Evolutionary conservation across 768 basidiomycete genomes (phyloP), one percentile per base, ranked within the genome.

Genomic region (Amanita subjunquillea): DNA sequence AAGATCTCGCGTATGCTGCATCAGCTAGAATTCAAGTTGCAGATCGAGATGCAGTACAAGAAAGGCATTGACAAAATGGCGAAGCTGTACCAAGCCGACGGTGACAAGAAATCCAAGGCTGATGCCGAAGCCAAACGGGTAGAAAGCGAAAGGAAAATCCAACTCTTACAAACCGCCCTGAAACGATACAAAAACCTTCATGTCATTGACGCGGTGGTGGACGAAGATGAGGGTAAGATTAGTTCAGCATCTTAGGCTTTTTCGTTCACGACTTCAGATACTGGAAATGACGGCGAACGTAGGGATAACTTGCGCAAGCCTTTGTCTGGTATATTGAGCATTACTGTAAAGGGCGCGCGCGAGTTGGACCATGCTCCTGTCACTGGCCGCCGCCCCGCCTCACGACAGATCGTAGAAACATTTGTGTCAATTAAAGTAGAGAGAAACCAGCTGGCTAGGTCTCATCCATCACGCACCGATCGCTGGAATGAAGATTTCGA

Each of bases 11-110:
- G 82, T 59, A 97, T 98, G 94, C 81, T 98, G 47, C 94, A 97
- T 69, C 94, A 97, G 68, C 84, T 99, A 56, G 94, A 98, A 69
- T 99, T 97, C 80, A 99, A 99, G 72, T 83, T 97, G 51, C 91
- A 95, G 67, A 91, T 99, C 57, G 96, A 99, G 70, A 81, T 87
- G 72, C 93, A 98, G 70, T 97, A 97, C 75, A 95, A 94, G 75
- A 80, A 85, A 65, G 96, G 96, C 39, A 96, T 97, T 57, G 94
- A 98, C 71, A 97, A 97, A 74, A 99, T 99, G 96, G 89, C 86
- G 36, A 94, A 89, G 68, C 77, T 97, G 30, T 97, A 97, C 66
- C 84, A 91, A 61, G 90, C 87, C 4, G 96, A 99, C 62, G 95
- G 94, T 50, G 96, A 99, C 74, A 95, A 95, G 79, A 91, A 91